Evolutionary conservation across 805 yeast species (phyloP).

Genomic region (Metschnikowia corniflorae): DNA sequence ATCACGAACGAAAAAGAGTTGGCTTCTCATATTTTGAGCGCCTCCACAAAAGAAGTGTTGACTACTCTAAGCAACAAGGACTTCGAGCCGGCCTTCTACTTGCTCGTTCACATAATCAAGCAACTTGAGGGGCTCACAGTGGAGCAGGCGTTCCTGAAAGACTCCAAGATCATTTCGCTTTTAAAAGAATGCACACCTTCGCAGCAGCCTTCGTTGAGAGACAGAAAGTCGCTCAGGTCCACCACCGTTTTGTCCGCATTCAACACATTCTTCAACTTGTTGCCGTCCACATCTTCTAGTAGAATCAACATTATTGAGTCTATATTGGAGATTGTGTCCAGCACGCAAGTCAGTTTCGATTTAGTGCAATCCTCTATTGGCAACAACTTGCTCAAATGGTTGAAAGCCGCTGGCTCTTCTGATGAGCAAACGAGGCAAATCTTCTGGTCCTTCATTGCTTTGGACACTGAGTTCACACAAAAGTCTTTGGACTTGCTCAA

Average conservation of each 20-base stretch:
- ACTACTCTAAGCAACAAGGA: slow-evolving; percentile 39
- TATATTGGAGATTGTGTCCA: slow-evolving; percentile 31
- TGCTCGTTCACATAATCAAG: slow-evolving; percentile 33
- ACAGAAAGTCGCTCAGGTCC: slow-evolving; percentile 41
- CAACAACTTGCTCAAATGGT: slow-evolving; percentile 35
- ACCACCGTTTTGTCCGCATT: slow-evolving; percentile 40
- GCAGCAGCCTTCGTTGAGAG: slow-evolving; percentile 40
- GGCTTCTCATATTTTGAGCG: slow-evolving; percentile 24
- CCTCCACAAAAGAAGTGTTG: slow-evolving; percentile 29
- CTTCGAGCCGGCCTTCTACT: slow-evolving; percentile 44
- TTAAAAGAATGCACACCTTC: slow-evolving; percentile 33
- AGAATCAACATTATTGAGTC: slow-evolving; percentile 30
- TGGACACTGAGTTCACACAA: slow-evolving; percentile 30
- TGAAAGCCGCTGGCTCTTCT: slow-evolving; percentile 28
- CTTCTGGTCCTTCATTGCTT: slow-evolving; percentile 38
- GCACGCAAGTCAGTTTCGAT: slow-evolving; percentile 29
- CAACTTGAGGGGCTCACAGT: slow-evolving; percentile 26
- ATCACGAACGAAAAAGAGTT: slow-evolving; percentile 28
- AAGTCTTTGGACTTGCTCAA: slow-evolving; percentile 35
- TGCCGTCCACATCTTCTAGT: slow-evolving; percentile 30
- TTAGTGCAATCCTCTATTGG: slow-evolving; percentile 37
- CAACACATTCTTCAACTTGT: slow-evolving; percentile 40
- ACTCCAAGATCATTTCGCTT: slow-evolving; percentile 25
- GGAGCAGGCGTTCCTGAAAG: slow-evolving; percentile 24
- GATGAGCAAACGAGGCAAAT: slow-evolving; percentile 27